phyloP scores from a whole-genome alignment of 225 moss, liverwort and hornwort species.

The Bryoerythrophyllum caledonicum region DNA sequence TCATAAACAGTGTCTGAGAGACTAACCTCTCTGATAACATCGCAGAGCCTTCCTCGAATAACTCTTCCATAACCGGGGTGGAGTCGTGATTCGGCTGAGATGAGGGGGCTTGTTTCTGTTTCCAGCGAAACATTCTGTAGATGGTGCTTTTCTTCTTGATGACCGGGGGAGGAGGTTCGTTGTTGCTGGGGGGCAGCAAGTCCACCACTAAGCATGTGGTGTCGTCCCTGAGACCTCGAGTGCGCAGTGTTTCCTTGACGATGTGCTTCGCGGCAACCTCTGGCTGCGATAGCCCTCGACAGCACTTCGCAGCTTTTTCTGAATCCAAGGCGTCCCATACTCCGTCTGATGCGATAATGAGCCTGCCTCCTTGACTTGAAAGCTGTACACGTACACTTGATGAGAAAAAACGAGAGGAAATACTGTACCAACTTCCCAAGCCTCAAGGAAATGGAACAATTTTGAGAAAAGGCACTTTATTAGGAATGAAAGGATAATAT shows the following conservation, averaged over 20 bases:
- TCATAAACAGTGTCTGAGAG: neutral
- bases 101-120: constrained; percentile 31
- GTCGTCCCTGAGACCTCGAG: constrained; percentile 76
- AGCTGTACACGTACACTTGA: constrained; percentile 40
- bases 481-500: neutral
- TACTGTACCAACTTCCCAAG: neutral
- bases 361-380: constrained; percentile 66
- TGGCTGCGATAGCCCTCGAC: constrained; percentile 67
- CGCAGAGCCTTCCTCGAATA: constrained; percentile 89
- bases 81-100: constrained; percentile 32
- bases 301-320: constrained; percentile 75
- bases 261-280: constrained; percentile 78
- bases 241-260: constrained; percentile 79
- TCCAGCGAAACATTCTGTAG: constrained; percentile 56
- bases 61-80: constrained; percentile 57
- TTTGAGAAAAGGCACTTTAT: no score
- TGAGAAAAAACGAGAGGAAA: neutral
- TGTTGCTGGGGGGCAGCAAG: constrained; percentile 52
- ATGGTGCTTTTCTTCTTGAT: constrained; percentile 54
- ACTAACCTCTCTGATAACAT: constrained; percentile 65
- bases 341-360: constrained; percentile 84
- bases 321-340: constrained; percentile 88
- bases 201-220: constrained; percentile 90
- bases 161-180: constrained; percentile 28
- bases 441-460: neutral